These are phyloP conservation scores for Hygrocybe coccinea DNA, from an alignment of 768 basidiomycete species.

Conservation along the genomic window DNA sequence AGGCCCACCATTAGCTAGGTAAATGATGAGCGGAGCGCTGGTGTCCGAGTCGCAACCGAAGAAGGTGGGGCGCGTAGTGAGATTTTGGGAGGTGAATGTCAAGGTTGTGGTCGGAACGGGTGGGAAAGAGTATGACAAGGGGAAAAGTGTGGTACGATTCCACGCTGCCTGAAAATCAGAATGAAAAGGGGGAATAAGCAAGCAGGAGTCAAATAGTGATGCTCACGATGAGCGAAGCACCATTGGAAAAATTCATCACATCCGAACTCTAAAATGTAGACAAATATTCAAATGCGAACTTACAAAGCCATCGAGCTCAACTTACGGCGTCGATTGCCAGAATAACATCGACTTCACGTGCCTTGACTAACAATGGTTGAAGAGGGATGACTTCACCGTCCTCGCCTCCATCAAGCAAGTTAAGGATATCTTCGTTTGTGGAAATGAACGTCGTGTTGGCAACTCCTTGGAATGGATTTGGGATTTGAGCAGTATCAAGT, in stretches of 20 bases:
- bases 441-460: conserved; percentile 37
- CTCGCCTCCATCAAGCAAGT: conserved; percentile 51
- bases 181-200: not conserved
- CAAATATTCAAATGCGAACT: conserved; percentile 43
- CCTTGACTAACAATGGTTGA: conserved; percentile 49
- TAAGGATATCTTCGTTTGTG: conserved; percentile 34
- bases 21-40: conserved; percentile 43
- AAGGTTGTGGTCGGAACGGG: conserved; percentile 35
- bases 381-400: conserved; percentile 51
- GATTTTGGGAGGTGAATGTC: conserved; percentile 38
- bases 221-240: conserved; percentile 5
- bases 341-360: conserved; percentile 51
- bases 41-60: conserved; percentile 50
- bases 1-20: conserved; percentile 53
- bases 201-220: not conserved
- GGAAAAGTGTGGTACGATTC: conserved; percentile 13
- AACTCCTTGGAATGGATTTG: conserved; percentile 40
- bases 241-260: conserved; percentile 3
- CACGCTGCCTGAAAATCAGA: conserved; percentile 1
- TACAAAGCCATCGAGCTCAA: conserved; percentile 25
- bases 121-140: conserved; percentile 32
- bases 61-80: conserved; percentile 50
- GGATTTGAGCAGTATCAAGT: conserved; percentile 1
- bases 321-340: conserved; percentile 49
- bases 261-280: conserved; percentile 15